These are phyloP conservation scores for Heracleum sosnowskyi DNA, from an alignment of 129 eudicot genomes.

Conservation along the genomic window DNA sequence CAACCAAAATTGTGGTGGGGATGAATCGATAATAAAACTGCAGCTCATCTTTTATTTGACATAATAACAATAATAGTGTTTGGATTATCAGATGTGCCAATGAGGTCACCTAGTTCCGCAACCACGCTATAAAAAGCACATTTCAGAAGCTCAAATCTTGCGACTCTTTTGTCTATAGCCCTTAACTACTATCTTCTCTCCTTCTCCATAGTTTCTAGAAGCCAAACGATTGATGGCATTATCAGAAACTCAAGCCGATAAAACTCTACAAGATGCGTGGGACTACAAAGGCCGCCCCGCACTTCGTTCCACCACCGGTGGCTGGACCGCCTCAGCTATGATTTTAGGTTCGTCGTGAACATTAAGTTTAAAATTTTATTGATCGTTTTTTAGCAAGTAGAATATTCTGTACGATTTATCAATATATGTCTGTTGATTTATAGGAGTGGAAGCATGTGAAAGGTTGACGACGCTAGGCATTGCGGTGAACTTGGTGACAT, in stretches of 20 bases:
- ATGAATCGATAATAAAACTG: not conserved
- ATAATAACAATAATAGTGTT: not conserved
- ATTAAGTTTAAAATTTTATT: no score
- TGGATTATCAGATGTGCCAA: not conserved
- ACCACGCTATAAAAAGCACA: not conserved
- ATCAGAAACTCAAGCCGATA: conserved; percentile 36
- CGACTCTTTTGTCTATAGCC: not conserved
- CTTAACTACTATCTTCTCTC: not conserved
- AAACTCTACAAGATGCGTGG: conserved; percentile 72
- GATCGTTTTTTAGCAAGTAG: not conserved
- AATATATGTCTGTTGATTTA: not conserved
- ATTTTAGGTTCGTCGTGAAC: conserved; percentile 51
- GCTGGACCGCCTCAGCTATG: conserved; percentile 88
- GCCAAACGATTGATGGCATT: conserved; percentile 27
- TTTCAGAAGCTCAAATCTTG: not conserved
- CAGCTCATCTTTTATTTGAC: not conserved
- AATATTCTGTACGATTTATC: not conserved
- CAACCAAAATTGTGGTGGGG: no score
- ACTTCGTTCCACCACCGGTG: conserved; percentile 63
- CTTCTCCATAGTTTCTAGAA: not conserved
- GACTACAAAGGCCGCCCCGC: conserved; percentile 77
- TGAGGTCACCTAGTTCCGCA: not conserved
- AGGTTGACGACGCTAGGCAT: conserved; percentile 88
- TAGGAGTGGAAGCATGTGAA: conserved; percentile 78
- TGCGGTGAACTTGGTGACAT: conserved; percentile 82